Percentiles rank a stretch among this genome's conserved stretches.
These are phyloP conservation scores for Xylariaceae sp. DNA, from an alignment of 2,329 filamentous ascomycete species.

Conservation along the genomic window DNA sequence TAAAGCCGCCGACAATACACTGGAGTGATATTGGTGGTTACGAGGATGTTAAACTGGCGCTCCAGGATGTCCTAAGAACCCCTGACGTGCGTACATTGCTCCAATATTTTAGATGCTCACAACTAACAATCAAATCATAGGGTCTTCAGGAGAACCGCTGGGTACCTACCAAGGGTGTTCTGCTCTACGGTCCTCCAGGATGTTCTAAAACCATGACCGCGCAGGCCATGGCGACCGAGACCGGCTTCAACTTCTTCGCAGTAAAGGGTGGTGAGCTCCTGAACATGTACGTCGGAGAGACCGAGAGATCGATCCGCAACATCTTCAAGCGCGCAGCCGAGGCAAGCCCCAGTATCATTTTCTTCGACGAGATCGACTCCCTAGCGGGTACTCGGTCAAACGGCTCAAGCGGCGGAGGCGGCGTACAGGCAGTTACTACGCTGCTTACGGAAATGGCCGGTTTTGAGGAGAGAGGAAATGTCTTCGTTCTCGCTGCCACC, in stretches of 20 bases:
- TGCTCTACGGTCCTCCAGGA: slow-evolving; percentile 88
- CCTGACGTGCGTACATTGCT: slow-evolving; percentile 28
- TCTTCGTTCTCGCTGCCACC: slow-evolving; percentile 84
- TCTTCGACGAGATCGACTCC: slow-evolving; percentile 94
- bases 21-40: slow-evolving; percentile 90
- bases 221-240: slow-evolving; percentile 85
- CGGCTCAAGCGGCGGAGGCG: slow-evolving; percentile 35
- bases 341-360: slow-evolving; percentile 88
- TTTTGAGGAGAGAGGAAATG: slow-evolving; percentile 76
- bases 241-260: slow-evolving; percentile 86
- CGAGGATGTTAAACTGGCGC: slow-evolving; percentile 61
- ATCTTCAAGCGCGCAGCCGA: slow-evolving; percentile 80
- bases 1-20: slow-evolving; percentile 78
- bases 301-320: slow-evolving; percentile 77
- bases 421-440: slow-evolving; percentile 81
- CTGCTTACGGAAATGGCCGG: slow-evolving; percentile 94
- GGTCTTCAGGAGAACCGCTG: slow-evolving; percentile 36
- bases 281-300: slow-evolving; percentile 96
- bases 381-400: slow-evolving; percentile 55
- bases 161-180: slow-evolving; percentile 69
- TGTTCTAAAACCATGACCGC: slow-evolving; percentile 93
- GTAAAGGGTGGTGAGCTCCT: slow-evolving; percentile 91
- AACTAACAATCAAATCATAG: slow-evolving; percentile 24
- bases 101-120: background rate
- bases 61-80: slow-evolving; percentile 45